phyloP scores from a whole-genome alignment of 108 stramenopile genomes.

The Ochromonas danica region DNA sequence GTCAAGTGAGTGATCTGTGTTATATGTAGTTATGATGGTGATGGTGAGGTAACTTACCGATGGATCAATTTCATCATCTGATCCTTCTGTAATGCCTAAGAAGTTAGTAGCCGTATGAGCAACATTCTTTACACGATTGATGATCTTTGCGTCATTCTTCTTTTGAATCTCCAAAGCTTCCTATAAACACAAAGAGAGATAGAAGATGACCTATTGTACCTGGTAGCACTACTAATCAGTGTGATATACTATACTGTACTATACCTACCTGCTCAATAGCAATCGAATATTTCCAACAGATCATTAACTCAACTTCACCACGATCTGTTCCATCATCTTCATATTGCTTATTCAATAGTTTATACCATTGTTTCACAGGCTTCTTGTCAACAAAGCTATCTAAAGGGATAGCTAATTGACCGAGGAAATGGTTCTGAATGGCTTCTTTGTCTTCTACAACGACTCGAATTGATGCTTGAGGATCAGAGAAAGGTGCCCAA shows the following conservation, averaged over 20 bases:
- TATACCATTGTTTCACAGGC: slow-evolving; percentile 24
- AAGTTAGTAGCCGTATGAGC: too few relatives aligned
- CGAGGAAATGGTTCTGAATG: background rate
- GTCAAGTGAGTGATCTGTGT: too few relatives aligned
- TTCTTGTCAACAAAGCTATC: slow-evolving; percentile 14
- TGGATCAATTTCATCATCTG: too few relatives aligned
- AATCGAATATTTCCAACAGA: too few relatives aligned
- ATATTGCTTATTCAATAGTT: background rate
- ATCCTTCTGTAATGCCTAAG: too few relatives aligned
- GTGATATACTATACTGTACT: too few relatives aligned
- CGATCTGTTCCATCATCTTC: slow-evolving; percentile 22
- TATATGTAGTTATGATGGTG: too few relatives aligned
- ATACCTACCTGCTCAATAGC: too few relatives aligned
- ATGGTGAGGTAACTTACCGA: too few relatives aligned
- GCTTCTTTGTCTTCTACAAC: slow-evolving; percentile 31
- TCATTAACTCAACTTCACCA: slow-evolving; percentile 26
- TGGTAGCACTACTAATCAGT: too few relatives aligned
- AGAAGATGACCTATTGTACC: too few relatives aligned
- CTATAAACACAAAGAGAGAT: too few relatives aligned
- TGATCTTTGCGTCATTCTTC: background rate
- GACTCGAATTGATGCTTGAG: slow-evolving; percentile 5
- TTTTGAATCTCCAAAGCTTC: slow-evolving; percentile 15
- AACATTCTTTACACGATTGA: background rate
- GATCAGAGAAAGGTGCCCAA: slow-evolving; percentile 39
- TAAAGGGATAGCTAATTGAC: slow-evolving; percentile 2